Conservation (phyloP, 106 monocot genomes). For the Dioscorea zingiberensis region DNA sequence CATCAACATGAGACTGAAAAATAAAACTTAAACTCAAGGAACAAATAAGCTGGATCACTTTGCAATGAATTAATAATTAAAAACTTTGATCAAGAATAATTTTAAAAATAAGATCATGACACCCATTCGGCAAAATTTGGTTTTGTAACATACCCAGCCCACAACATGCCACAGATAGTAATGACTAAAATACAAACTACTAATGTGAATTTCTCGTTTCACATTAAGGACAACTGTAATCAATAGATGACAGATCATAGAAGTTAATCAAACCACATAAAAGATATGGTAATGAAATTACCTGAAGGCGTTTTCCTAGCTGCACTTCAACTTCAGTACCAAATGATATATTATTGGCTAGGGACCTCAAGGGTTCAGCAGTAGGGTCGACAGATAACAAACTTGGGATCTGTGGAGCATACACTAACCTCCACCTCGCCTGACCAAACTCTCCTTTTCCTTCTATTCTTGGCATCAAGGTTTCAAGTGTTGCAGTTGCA, state of each 20-base stretch:
- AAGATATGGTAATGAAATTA: constrained; percentile 4
- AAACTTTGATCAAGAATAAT: too few relatives aligned
- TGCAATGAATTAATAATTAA: too few relatives aligned
- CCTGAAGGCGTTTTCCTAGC: constrained; percentile 97
- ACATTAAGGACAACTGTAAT: too few relatives aligned
- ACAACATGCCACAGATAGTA: too few relatives aligned
- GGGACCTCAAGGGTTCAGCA: constrained; percentile 80
- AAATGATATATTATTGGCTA: constrained; percentile 94
- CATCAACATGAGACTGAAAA: neutral
- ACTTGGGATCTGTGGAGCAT: constrained; percentile 97
- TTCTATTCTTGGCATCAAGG: constrained; percentile 98
- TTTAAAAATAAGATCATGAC: too few relatives aligned
- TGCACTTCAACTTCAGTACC: constrained; percentile 98
- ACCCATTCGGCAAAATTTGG: too few relatives aligned
- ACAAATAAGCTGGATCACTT: neutral
- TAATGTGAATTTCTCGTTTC: too few relatives aligned
- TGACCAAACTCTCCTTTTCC: constrained; percentile 97
- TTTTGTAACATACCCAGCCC: too few relatives aligned
- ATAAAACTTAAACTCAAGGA: neutral
- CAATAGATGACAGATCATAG: too few relatives aligned
- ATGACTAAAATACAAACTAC: too few relatives aligned
- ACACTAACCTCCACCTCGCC: constrained; percentile 94
- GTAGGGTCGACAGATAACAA: constrained; percentile 92
- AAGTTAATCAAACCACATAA: too few relatives aligned
- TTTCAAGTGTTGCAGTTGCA: constrained; percentile 92